These are phyloP conservation scores for Bipolaris gigantea DNA, from an alignment of 2,329 filamentous ascomycete genomes.

Conservation along the genomic window DNA sequence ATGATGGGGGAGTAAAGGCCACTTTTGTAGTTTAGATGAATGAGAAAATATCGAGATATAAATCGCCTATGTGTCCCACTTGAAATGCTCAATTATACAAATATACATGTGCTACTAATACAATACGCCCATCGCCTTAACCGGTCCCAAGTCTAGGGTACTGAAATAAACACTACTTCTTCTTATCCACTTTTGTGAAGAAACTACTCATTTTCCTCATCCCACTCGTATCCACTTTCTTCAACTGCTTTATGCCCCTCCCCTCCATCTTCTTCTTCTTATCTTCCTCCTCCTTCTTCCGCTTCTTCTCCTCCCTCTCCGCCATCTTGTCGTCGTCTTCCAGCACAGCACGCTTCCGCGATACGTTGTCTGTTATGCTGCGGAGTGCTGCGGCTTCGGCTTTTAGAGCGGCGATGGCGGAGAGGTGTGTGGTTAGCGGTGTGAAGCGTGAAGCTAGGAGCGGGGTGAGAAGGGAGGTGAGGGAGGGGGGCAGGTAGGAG, in stretches of 20 bases:
- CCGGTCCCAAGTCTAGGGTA: no score
- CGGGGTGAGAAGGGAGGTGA: conserved; percentile 48
- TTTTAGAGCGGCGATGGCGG: conserved; percentile 66
- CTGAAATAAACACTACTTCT: neutral
- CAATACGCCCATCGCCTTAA: neutral
- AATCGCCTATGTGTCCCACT: no score
- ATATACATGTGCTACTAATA: neutral
- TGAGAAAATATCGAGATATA: no score
- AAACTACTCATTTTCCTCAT: conserved; percentile 99
- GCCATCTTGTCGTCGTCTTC: conserved; percentile 61
- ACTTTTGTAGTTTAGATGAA: no score
- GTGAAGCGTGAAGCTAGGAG: conserved; percentile 63
- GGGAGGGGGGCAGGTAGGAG: conserved; percentile 56
- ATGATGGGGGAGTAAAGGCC: no score
- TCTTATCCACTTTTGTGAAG: conserved; percentile 68
- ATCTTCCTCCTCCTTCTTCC: conserved; percentile 86
- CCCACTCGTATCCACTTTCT: conserved; percentile 85
- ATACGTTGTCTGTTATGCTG: conserved; percentile 68
- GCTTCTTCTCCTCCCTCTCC: conserved; percentile 71
- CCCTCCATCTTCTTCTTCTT: conserved; percentile 80
- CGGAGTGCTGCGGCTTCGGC: conserved; percentile 71
- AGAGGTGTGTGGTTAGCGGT: conserved; percentile 70
- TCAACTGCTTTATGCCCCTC: conserved; percentile 74
- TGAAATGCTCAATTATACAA: no score
- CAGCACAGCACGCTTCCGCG: conserved; percentile 60